Base-by-base conservation (phyloP, 2,329 filamentous ascomycete genomes). In the Phyllosticta ampelicida region DNA sequence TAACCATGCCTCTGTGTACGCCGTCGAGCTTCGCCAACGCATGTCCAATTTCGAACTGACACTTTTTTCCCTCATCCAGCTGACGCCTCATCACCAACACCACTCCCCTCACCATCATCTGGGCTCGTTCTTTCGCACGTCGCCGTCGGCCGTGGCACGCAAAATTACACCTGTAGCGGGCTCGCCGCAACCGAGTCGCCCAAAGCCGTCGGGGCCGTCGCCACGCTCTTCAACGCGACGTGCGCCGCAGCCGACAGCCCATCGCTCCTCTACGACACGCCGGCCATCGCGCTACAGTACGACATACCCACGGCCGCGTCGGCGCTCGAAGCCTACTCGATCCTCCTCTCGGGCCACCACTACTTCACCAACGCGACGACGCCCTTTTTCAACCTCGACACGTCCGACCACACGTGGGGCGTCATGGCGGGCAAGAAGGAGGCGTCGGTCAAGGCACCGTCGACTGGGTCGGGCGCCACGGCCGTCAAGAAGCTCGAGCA, bases 101-200 rank as follows among this genome's bases (percentile, higher is more conserved):
- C 81, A 16, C 79, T 95, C 6, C 84, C 86, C 13, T 62, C 77
- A 8, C 83, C 84, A 13, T 74, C 82, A 0, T 63, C 75, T 6
- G 87, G 85, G 58, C 76, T 89, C 28, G 75, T 69, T 3, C 78
- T 95, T 54, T 80, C 83, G 68, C 89, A 95, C 73, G 86, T 96
- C 57, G 89, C 87, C 68, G 78, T 96, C 62, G 92, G 92, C 66
- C 86, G 89, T 51, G 92, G 92, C 61, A 94, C 88, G 8, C 86
- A 96, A 75, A 96, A 96, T 80, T 97, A 96, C 78, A 95, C 89
- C 55, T 96, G 92, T 78, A 77, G 81, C 60, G 75, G 70, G 2
- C 61, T 64, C 59, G 81, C 86, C 64, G 69, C 81, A 1, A 80
- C 80, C 3, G 80, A 83, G 0, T 74, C 74, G 0, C 91, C 92